These are phyloP conservation scores for Porphyrellus cyaneotinctus DNA, from an alignment of 768 basidiomycete genomes.

Conservation along the genomic window DNA sequence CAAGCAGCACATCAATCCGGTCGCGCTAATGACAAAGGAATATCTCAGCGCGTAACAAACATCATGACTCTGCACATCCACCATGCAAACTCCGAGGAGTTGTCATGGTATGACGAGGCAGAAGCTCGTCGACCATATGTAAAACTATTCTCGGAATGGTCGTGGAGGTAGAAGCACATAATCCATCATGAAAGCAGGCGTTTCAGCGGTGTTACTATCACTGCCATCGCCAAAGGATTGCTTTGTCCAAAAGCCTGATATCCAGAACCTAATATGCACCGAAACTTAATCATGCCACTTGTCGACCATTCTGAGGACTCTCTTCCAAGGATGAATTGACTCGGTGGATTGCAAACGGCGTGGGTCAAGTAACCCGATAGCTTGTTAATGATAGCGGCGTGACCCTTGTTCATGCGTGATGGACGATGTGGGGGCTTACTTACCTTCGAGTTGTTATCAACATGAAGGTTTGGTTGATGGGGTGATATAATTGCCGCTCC, in stretches of 20 bases:
- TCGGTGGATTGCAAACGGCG: neutral
- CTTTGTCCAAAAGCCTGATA: neutral
- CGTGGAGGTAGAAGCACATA: neutral
- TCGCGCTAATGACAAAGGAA: too few species aligned
- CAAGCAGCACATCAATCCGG: neutral
- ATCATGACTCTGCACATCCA: too few species aligned
- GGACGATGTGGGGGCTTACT: too few species aligned
- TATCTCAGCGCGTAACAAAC: too few species aligned
- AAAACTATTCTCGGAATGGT: neutral
- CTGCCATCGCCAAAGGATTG: neutral
- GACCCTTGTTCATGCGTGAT: too few species aligned
- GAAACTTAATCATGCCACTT: neutral
- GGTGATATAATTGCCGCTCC: neutral
- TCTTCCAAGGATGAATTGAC: neutral
- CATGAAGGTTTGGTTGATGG: neutral
- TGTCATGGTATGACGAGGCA: neutral
- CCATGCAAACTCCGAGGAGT: too few species aligned
- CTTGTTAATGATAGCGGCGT: neutral
- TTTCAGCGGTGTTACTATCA: slow-evolving; percentile 7
- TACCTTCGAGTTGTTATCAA: neutral
- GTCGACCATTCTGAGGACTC: neutral
- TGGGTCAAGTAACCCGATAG: neutral
- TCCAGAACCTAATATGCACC: neutral
- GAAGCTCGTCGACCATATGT: neutral
- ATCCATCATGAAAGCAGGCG: neutral